phyloP scores from a whole-genome alignment of 129 eudicot species.

The Deinandra increscens region DNA sequence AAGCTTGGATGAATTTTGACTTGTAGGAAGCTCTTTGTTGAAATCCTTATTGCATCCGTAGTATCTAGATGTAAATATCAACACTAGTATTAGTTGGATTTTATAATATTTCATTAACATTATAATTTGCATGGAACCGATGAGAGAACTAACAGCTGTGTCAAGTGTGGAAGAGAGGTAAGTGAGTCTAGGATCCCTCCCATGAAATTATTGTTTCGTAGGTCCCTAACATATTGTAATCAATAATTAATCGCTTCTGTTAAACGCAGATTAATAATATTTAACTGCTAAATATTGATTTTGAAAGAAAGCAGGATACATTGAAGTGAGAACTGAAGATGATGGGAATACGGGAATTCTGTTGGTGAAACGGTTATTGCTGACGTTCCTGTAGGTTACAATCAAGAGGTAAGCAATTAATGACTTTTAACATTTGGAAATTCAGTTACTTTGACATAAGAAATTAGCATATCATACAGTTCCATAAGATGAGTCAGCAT shows the following conservation, averaged over 20 bases:
- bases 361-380: slow-evolving; percentile 55
- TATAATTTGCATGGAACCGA: slow-evolving; percentile 12
- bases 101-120: background rate
- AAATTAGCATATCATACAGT: slow-evolving; percentile 41
- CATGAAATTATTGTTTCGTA: slow-evolving; percentile 65
- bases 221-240: slow-evolving; percentile 50
- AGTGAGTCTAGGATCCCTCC: slow-evolving; percentile 56
- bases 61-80: slow-evolving; percentile 39
- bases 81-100: slow-evolving; percentile 12
- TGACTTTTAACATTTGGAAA: background rate
- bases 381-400: slow-evolving; percentile 51
- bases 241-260: slow-evolving; percentile 12
- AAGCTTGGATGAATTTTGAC: slow-evolving; percentile 45
- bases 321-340: slow-evolving; percentile 48
- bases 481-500: slow-evolving; percentile 51
- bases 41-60: slow-evolving; percentile 64
- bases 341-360: slow-evolving; percentile 53
- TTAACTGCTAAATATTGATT: slow-evolving; percentile 15
- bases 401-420: slow-evolving; percentile 25
- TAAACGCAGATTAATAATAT: slow-evolving; percentile 6
- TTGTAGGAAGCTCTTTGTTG: slow-evolving; percentile 44
- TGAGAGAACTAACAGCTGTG: slow-evolving; percentile 54
- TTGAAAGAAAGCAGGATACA: slow-evolving; percentile 40
- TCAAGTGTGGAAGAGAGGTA: slow-evolving; percentile 50
- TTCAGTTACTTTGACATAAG: background rate